Base-by-base conservation (phyloP, 2,329 filamentous ascomycete genomes). In the Endothia cerciana region DNA sequence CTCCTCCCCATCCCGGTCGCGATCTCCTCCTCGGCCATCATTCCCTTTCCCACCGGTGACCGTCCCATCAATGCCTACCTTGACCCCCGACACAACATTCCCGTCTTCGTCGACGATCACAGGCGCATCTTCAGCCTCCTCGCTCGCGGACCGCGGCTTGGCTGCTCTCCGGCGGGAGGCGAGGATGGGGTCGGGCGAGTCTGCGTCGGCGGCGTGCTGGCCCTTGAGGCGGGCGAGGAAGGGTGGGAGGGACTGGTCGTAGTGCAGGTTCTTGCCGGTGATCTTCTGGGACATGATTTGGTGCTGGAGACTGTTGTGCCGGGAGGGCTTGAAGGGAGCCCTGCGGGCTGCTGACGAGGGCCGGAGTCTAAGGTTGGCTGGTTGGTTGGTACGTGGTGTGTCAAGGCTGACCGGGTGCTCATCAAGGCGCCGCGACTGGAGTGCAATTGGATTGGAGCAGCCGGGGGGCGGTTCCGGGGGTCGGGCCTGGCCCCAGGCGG, bases 81-180 rank as follows among this genome's bases (percentile, higher is more conserved):
- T 69, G 1, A 77, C 68, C 0, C 67, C 70, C 2, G 62, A 57
- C 38, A 89, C 84, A 38, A 89, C 83, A 63, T 92, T 90, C 60
- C 87, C 90, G 4, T 85, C 82, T 74, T 93, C 91, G 70, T 94
- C 86, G 4, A 95, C 87, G 61, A 92, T 87, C 0, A 92, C 83
- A 0, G 92, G 92, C 60, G 83, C 89, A 75, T 94, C 91, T 71
- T 94, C 91, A 15, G 90, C 90, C 67, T 93, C 88, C 49, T 89
- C 89, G 70, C 89, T 88, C 66, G 80, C 86, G 19, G 85, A 86
- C 43, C 82, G 83, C 77, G 80, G 85, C 78, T 81, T 85, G 65
- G 73, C 77, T 59, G 82, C 79, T n/a, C 85, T 79, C 2, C 84
- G 78, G 22, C 79, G 80, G 6, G 78, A 79, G 1, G 83, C 80